These are phyloP conservation scores for Nakazawaea molendinolei DNA, from an alignment of 805 yeast species.

Conservation along the genomic window DNA sequence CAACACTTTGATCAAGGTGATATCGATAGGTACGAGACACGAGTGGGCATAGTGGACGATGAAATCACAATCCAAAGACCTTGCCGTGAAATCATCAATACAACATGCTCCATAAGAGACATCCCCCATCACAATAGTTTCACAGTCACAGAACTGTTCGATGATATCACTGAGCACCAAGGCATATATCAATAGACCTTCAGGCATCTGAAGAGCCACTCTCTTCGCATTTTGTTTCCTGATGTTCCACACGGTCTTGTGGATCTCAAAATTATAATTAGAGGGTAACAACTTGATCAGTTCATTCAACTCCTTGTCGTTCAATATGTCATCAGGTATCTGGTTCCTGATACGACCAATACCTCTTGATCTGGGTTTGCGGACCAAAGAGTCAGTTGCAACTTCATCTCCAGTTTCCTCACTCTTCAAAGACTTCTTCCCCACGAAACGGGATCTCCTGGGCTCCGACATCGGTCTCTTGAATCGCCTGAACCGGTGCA, in stretches of 20 bases:
- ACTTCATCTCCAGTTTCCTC: background rate
- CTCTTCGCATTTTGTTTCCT: constrained; percentile 65
- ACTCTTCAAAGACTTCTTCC: background rate
- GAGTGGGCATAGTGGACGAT: constrained; percentile 97
- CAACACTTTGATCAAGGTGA: constrained; percentile 85
- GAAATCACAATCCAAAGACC: constrained; percentile 88
- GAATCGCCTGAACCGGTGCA: too few species aligned
- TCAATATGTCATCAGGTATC: constrained; percentile 78
- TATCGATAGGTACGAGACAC: constrained; percentile 91
- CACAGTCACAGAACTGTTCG: constrained; percentile 84
- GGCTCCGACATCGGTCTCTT: constrained; percentile 6
- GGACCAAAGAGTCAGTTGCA: constrained; percentile 15
- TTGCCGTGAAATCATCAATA: constrained; percentile 92
- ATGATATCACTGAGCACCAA: constrained; percentile 85
- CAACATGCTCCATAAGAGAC: constrained; percentile 99
- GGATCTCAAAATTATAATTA: constrained; percentile 93
- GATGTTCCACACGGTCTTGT: constrained; percentile 92
- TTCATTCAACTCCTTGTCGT: constrained; percentile 75
- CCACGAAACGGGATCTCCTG: constrained; percentile 10
- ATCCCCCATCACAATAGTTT: constrained; percentile 94
- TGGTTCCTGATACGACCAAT: constrained; percentile 70
- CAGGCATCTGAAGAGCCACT: constrained; percentile 97
- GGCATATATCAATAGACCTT: constrained; percentile 85
- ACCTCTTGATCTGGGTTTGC: constrained; percentile 23
- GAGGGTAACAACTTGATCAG: constrained; percentile 80